Evolutionary conservation across 371 early-diverging fungal species (phyloP).

Genomic region (Entomophthora muscae): DNA sequence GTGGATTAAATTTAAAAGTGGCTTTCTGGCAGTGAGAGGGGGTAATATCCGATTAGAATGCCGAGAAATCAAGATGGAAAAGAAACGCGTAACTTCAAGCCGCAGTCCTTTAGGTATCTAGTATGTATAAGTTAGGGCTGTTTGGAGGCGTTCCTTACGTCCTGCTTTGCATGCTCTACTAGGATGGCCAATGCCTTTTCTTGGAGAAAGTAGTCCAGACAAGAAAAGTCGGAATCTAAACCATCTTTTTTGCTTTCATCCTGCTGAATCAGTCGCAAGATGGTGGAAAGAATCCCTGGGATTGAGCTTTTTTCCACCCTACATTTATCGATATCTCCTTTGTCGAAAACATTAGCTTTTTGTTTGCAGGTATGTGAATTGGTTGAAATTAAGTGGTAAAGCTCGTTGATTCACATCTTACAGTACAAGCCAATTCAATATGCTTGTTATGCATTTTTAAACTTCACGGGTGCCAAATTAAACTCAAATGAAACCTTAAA

Average conservation of each 20-base stretch:
- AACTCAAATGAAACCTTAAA: neutral
- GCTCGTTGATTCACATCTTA: too few species aligned
- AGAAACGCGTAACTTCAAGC: neutral
- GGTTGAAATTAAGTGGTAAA: neutral
- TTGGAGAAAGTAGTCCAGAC: constrained; percentile 1
- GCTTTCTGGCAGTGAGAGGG: neutral
- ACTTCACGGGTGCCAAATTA: neutral
- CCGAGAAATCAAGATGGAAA: neutral
- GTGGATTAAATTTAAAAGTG: neutral
- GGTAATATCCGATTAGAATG: neutral
- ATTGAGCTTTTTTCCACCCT: neutral
- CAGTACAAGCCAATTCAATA: neutral
- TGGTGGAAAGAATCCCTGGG: neutral
- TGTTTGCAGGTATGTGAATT: neutral
- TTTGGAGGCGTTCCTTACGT: neutral
- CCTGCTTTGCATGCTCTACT: neutral
- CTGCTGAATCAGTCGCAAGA: neutral
- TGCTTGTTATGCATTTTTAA: neutral
- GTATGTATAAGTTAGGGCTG: neutral
- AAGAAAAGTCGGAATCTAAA: neutral
- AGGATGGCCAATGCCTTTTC: neutral
- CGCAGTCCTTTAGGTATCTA: neutral
- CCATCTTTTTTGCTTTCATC: neutral
- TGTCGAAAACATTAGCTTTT: neutral
- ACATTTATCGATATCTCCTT: neutral